Percentiles rank a stretch among this genome's conserved stretches.
Evolutionary conservation across 768 basidiomycete species (phyloP).

Genomic region (Cytidiella melzeri): DNA sequence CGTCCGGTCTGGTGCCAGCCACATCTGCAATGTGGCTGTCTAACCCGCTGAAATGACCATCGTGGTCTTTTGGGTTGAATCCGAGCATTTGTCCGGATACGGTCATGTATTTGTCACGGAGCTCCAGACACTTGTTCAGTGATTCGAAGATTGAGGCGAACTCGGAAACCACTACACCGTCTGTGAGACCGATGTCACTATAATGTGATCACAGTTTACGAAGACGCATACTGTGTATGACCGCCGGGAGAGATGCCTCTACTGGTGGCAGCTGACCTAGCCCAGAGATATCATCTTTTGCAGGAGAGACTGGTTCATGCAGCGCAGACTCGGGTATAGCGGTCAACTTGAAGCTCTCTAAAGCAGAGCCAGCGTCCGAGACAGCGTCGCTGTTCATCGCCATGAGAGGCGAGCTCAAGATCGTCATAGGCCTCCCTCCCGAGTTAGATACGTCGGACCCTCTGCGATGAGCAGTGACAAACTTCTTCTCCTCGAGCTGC

Average conservation of each 20-base stretch:
- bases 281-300: slow-evolving; percentile 2
- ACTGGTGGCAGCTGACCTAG: slow-evolving; percentile 4
- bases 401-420: slow-evolving; percentile 17
- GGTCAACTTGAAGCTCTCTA: slow-evolving; percentile 35
- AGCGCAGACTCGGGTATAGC: slow-evolving; percentile 25
- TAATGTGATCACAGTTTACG: too few relatives aligned
- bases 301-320: neutral
- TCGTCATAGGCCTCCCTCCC: slow-evolving; percentile 19
- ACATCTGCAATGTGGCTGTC: slow-evolving; percentile 57
- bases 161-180: slow-evolving; percentile 16
- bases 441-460: slow-evolving; percentile 49
- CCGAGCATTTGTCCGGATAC: slow-evolving; percentile 87
- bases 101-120: slow-evolving; percentile 93
- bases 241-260: slow-evolving; percentile 6
- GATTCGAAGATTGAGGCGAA: slow-evolving; percentile 48
- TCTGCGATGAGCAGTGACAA: slow-evolving; percentile 48
- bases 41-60: slow-evolving; percentile 68
- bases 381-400: slow-evolving; percentile 3
- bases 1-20: slow-evolving; percentile 62
- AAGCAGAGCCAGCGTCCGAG: slow-evolving; percentile 25
- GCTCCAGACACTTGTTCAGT: slow-evolving; percentile 78
- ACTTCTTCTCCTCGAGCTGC: slow-evolving; percentile 71
- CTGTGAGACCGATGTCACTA: too few relatives aligned
- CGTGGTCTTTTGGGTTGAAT: slow-evolving; percentile 91
- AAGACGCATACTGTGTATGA: slow-evolving; percentile 10